phyloP scores from a whole-genome alignment of 148 eudicot genomes.

The Rhododendron williamsianum region DNA sequence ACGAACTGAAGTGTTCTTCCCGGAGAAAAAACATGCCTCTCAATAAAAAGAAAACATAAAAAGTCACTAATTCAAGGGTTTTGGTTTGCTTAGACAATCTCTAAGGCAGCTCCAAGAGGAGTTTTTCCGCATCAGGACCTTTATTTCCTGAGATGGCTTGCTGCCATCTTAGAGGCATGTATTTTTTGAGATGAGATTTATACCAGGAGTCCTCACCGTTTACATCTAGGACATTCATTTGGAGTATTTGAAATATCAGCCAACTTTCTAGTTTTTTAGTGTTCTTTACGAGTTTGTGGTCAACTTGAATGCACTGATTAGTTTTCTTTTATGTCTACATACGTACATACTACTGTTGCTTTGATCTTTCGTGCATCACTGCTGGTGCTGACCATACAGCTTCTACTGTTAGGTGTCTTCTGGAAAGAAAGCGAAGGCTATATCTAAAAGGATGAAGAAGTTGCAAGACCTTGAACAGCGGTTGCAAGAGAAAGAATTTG shows the following conservation, averaged over 20 bases:
- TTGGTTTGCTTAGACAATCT: background rate
- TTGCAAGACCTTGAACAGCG: slow-evolving; percentile 52
- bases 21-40: background rate
- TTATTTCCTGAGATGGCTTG: background rate
- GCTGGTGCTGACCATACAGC: background rate
- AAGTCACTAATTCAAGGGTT: background rate
- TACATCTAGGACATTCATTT: background rate
- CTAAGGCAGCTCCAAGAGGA: background rate
- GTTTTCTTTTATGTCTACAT: background rate
- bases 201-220: background rate
- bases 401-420: slow-evolving; percentile 33
- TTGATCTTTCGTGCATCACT: background rate
- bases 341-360: background rate
- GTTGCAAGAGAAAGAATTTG: slow-evolving; percentile 74
- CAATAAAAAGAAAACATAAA: background rate
- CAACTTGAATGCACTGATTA: background rate
- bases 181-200: background rate
- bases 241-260: background rate
- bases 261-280: background rate
- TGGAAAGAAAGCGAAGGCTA: slow-evolving; percentile 42
- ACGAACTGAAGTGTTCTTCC: background rate
- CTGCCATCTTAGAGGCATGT: background rate
- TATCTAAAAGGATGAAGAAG: slow-evolving; percentile 63
- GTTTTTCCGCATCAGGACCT: background rate
- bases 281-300: background rate